Base-by-base conservation (phyloP, 768 basidiomycete genomes). In the Rhizopogon vinicolor region DNA sequence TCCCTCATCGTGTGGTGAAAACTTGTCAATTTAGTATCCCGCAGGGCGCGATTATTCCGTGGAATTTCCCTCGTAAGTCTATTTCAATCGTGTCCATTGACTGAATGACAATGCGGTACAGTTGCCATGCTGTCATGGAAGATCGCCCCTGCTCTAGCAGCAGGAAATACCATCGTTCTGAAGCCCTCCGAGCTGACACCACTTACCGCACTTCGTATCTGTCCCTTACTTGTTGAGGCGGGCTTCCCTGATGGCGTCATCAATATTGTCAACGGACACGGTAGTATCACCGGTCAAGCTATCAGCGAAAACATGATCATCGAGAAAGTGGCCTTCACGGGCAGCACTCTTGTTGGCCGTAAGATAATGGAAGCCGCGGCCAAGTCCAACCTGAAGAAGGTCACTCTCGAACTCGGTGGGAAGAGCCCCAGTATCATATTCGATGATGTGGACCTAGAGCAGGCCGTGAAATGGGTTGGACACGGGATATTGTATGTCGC, bases 341-440 rank as follows among this genome's bases (percentile, higher is more conserved):
- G 87, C n/a, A 81, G 79, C 52, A 85, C 86, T 41, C 66, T 78
- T 45, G 79, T 82, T 51, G 87, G 87, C 14, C 77, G 85, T 10
- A 78, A 77, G 59, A 80, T 88, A 67, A 78, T 85, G 73, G 78
- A 81, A 61, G 81, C 85, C 0, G 78, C 88, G 4, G 79, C 83
- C 18, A 75, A 76, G 61, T 78, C 77, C 33, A 90, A 90, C 68
- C 67, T 89, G 56, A 90, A 89, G 72, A 76, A 78, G 41, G 82
- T 86, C 42, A 83, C 85, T 9, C 81, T 89, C 57, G 87, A 89
- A 69, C 77, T 90, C 33, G 87, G 87, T n/a, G 86, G 85, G n/a
- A 86, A 87, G 69, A 78, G 71, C 44, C 81, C 81, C 33, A 78
- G 73, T 55, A 75, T 89, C 62, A 74, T 89, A 55, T 86, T 85